Evolutionary conservation across 148 eudicot genomes (phyloP).

Genomic region (Rhododendron molle): DNA sequence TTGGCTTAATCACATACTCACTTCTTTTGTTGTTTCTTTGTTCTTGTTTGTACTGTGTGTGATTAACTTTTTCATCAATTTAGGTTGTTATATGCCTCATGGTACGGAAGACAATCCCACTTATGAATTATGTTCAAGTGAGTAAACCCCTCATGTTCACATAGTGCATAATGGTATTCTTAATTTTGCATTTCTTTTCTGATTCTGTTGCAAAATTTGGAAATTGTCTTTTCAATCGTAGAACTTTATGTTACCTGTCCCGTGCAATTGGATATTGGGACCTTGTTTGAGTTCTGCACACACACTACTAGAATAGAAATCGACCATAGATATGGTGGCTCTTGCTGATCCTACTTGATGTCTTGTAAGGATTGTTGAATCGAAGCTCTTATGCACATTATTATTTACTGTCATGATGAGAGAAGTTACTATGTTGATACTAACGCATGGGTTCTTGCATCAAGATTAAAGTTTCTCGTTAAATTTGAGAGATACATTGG

Average conservation of each 20-base stretch:
- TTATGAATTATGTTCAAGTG: constrained; percentile 95
- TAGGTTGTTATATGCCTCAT: constrained; percentile 96
- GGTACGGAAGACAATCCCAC: constrained; percentile 83
- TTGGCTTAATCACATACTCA: background rate
- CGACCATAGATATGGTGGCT: background rate
- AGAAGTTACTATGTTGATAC: background rate
- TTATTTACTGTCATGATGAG: background rate
- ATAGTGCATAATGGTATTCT: background rate
- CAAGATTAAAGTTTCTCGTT: background rate
- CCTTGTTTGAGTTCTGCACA: background rate
- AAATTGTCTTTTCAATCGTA: background rate
- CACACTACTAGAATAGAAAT: background rate
- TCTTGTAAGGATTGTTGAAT: background rate
- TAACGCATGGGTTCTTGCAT: background rate
- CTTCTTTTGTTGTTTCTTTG: background rate
- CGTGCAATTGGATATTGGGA: background rate
- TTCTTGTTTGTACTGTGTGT: constrained; percentile 4
- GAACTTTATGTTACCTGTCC: background rate
- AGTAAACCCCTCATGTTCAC: constrained; percentile 17
- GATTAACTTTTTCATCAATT: background rate
- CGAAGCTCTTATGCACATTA: background rate
- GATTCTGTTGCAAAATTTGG: background rate
- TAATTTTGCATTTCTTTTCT: background rate
- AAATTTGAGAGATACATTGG: background rate
- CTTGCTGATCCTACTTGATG: background rate